phyloP scores from a whole-genome alignment of 129 eudicot genomes.

The Silybum marianum region DNA sequence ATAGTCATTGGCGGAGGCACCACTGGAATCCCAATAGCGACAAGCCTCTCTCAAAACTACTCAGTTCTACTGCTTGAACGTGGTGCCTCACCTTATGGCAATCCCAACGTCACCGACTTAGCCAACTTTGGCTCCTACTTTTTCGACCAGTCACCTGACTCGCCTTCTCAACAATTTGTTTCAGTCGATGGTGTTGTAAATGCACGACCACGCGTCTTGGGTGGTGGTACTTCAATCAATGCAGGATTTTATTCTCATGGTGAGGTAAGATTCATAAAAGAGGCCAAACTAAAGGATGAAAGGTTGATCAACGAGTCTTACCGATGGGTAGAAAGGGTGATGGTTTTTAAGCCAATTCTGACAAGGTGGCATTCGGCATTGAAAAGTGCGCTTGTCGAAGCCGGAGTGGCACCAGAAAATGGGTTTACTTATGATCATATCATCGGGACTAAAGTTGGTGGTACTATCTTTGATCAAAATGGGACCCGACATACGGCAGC shows the following conservation, averaged over 20 bases:
- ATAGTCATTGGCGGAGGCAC: slow-evolving; percentile 9
- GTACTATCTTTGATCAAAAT: slow-evolving; percentile 20
- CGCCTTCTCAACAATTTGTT: slow-evolving; percentile 63
- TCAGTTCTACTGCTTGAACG: slow-evolving; percentile 71
- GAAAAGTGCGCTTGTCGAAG: slow-evolving; percentile 14
- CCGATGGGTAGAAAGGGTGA: slow-evolving; percentile 61
- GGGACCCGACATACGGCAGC: slow-evolving; percentile 25
- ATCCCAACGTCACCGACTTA: slow-evolving; percentile 56
- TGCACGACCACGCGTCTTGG: slow-evolving; percentile 67
- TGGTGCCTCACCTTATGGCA: slow-evolving; percentile 76
- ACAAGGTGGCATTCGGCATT: slow-evolving; percentile 50
- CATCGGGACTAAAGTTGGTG: slow-evolving; percentile 25
- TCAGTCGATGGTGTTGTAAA: slow-evolving; percentile 72
- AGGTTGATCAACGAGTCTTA: slow-evolving; percentile 9
- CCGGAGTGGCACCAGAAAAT: slow-evolving; percentile 20
- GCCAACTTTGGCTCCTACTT: slow-evolving; percentile 47
- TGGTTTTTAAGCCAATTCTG: slow-evolving; percentile 62
- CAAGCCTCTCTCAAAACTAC: slow-evolving; percentile 1
- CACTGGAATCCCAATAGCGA: neutral
- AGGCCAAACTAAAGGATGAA: slow-evolving; percentile 47
- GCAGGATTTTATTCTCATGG: slow-evolving; percentile 82
- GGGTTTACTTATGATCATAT: slow-evolving; percentile 26
- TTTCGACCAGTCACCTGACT: slow-evolving; percentile 43
- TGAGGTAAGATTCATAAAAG: slow-evolving; percentile 27
- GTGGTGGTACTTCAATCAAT: slow-evolving; percentile 73